Evolutionary conservation across 1,139 yeast genomes (phyloP), one percentile per base, ranked within the genome.

Genomic region (Nakaseomyces uthaithaninus): DNA sequence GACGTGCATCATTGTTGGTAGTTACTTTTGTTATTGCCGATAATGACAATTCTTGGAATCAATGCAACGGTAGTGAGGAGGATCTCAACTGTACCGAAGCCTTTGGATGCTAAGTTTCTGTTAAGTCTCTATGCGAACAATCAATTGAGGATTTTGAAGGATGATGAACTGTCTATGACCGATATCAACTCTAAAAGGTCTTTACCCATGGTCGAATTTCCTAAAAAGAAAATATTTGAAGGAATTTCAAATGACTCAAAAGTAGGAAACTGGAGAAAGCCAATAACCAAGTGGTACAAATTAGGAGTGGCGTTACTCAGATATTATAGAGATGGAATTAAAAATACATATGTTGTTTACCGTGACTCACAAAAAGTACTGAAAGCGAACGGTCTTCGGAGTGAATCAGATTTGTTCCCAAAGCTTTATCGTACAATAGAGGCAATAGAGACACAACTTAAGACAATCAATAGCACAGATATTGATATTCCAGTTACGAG

Each of bases 251-350:
- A 30, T 18, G 57, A 54, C 39, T 28, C 41, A 3, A 46, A 45
- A 22, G 45, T 57, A 8, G 51, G 50, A 4, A 33, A 38, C n/a
- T 59, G 62, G 62, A 50, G 61, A 27, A 52, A 48, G 26, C 47
- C 52, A 1, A 36, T 50, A 6, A 50, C 51, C 11, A 46, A 54
- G 36, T 56, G 59, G 60, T 42, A 45, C 33, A 44, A 57, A 17
- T 37, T 55, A 8, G 58, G 60, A 4, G 41, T 48, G 19, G 39
- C 43, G 15, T 38, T 54, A 24, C 36, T 55, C 35, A 50, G 44
- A 23, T 45, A 44, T 26, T 59, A 57, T 39, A 43, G 46, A 25
- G 42, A 42, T 15, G 57, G 62, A 2, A 42, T 57, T n/a, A 49
- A 48, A 22, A 41, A 44, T 27, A 51, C 54, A 1, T 53, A 53